Evolutionary conservation across 2,329 filamentous ascomycete genomes (phyloP), one percentile per base, ranked within the genome.

Genomic region (Fusarium caatingaense): DNA sequence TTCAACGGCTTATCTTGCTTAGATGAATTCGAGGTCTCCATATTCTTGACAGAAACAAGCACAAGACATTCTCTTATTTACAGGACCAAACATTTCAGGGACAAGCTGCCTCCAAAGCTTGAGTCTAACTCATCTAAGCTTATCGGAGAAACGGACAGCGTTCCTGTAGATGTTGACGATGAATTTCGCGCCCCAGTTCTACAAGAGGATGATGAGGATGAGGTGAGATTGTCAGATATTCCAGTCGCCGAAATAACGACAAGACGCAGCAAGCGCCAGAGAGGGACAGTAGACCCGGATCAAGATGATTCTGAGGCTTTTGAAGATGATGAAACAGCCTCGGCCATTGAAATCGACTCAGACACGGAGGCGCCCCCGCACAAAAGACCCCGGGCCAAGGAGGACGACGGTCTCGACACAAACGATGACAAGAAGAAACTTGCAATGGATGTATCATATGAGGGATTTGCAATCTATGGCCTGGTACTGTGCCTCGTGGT

Each of bases 21-120:
- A 96, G 95, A 98, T 80, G 95, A 97, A 72, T 99, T 98, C 77
- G 94, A 98, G 77, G 93, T 98, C 16, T 93, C 94, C 40, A 92
- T 99, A 70, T 98, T 98, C 81, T 84, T 99, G 71, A 97, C 93
- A 47, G 93, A 97, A 79, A 92, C 92, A 10, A 90, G 88, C 54
- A 94, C 92, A 5, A 89, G 94, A 16, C 96, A 98, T 82, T 92
- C 93, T 34, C 84, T 99, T 40, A 86, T 98, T 61, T 92, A 90
- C 59, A 97, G 96, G 79, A 90, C 93, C 74, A 98, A 97, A 81
- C 86, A 88, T 20, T 94, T 94, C 72, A 85, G 87, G 62, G 87
- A 90, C 60, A 88, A 84, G 49, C 79, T 81, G 1, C 83, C 85
- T 58, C 81, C 81, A 2, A 84, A 82, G 72, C 82, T 89, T 44